Evolutionary conservation across 768 basidiomycete species (phyloP), one percentile per base, ranked within the genome.

Genomic region (Tubosaeta sp.): DNA sequence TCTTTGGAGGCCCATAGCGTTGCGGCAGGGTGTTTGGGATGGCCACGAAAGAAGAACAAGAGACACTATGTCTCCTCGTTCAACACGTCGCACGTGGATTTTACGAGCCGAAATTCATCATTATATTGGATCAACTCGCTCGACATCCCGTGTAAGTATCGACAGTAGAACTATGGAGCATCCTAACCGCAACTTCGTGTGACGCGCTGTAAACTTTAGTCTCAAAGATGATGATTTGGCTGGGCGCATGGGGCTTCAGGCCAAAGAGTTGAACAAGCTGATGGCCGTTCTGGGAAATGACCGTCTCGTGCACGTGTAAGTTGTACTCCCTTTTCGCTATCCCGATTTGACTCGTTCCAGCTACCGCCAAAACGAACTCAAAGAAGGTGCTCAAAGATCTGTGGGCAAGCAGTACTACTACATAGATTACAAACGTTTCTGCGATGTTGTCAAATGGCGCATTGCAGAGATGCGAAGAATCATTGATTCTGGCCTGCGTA

Each of bases 371-470:
- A 93, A 93, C 56, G 92, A 95, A 72, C 81, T 93, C 59, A 90
- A 91, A 66, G 91, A 93, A 66, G 89, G 88, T 47, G 88, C 88
- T 41, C 87, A 88, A 68, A 84, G 95, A 54, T 86, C 88, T 54
- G 86, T 88, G 54, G 88, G 87, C 56, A 85, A 87, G 62, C 87
- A 91, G 64, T 99, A 97, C 75, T 99, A 91, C 75, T 97, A 91
- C 72, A 89, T 99, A 66, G 87, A 99, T 73, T 94, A 95, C 70
- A 84, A 92, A 62, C 83, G 86, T 64, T 95, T 97, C 66, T 94
- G 91, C 72, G 94, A 98, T 70, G 94, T 98, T 43, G 90, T 95
- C 70, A 97, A 98, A 69, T 99, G 95, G 91, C 80, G 95, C 37
- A 83, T 98, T 49, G 91, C 91, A 5, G 88, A 90, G 65, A 94